A percentile compares a stretch with the other conserved stretches of the same genome.
phyloP scores from a whole-genome alignment of 441 rosid species.

The Pelargonium australe region DNA sequence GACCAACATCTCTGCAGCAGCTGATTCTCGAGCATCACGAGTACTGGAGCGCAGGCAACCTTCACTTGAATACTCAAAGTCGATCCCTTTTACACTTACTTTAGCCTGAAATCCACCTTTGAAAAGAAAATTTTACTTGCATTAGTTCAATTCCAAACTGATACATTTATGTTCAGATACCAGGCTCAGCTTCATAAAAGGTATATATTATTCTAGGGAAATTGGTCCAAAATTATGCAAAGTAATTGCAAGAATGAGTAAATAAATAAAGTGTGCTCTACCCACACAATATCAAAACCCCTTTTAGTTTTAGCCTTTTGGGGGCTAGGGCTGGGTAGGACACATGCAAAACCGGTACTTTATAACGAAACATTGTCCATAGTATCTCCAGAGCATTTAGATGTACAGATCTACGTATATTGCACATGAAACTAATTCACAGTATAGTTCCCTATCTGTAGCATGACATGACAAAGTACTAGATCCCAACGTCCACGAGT shows the following conservation, averaged over 20 bases:
- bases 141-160: constrained; percentile 15
- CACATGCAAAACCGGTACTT: background rate
- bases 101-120: constrained; percentile 57
- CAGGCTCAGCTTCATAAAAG: background rate
- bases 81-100: constrained; percentile 36
- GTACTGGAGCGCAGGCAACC: constrained; percentile 36
- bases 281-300: background rate
- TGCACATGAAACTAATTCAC: too few species aligned
- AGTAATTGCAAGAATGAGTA: background rate
- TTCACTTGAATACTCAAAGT: constrained; percentile 27
- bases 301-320: background rate
- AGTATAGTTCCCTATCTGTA: too few species aligned
- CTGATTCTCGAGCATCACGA: constrained; percentile 57
- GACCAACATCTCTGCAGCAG: constrained; percentile 39
- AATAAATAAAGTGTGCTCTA: background rate
- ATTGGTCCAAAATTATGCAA: background rate
- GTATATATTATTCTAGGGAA: background rate
- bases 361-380: background rate
- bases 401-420: too few species aligned
- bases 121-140: constrained; percentile 4
- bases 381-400: background rate
- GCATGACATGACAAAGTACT: too few species aligned
- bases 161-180: background rate
- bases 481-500: too few species aligned
- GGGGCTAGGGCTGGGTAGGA: background rate